Percentiles rank a stretch among this genome's conserved stretches.
Evolutionary conservation across 305 asterid genomes (phyloP).

Genomic region (Monarda citriodora): DNA sequence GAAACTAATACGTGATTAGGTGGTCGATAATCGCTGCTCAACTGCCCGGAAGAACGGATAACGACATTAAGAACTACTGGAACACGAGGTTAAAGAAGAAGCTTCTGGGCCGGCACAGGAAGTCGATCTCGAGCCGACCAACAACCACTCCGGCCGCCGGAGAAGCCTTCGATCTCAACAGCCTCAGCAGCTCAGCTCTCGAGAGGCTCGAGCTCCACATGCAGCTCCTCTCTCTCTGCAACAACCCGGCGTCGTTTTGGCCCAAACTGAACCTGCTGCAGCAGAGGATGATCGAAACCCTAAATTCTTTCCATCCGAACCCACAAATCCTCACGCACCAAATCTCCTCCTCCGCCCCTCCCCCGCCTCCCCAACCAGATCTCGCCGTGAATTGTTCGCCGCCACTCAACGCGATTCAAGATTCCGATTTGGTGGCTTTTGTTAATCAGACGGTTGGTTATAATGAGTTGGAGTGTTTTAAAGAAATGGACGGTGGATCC

Average conservation of each 20-base stretch:
- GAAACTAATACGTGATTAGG: conserved; percentile 17
- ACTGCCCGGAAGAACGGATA: conserved; percentile 47
- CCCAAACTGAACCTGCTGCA: conserved; percentile 46
- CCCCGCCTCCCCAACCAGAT: neutral
- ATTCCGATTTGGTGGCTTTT: conserved; percentile 20
- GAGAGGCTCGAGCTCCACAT: conserved; percentile 77
- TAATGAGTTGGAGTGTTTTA: conserved; percentile 39
- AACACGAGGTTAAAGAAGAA: conserved; percentile 69
- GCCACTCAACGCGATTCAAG: no score
- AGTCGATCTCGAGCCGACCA: conserved; percentile 24
- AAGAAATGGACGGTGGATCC: conserved; percentile 24
- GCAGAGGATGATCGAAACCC: conserved; percentile 40
- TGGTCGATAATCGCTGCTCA: conserved; percentile 60
- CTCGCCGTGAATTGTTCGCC: neutral
- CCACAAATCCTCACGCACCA: neutral
- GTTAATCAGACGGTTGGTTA: conserved; percentile 17
- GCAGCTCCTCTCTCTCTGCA: conserved; percentile 58
- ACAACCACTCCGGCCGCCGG: conserved; percentile 3
- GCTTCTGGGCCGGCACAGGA: conserved; percentile 51
- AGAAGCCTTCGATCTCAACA: conserved; percentile 30
- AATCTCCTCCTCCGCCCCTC: neutral
- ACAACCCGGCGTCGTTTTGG: conserved; percentile 43
- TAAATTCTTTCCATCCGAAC: conserved; percentile 28
- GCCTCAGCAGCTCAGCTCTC: conserved; percentile 60
- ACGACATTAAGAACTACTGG: conserved; percentile 84